Evolutionary conservation across 306 rosid species (phyloP).

Genomic region (Mimosa pudica): DNA sequence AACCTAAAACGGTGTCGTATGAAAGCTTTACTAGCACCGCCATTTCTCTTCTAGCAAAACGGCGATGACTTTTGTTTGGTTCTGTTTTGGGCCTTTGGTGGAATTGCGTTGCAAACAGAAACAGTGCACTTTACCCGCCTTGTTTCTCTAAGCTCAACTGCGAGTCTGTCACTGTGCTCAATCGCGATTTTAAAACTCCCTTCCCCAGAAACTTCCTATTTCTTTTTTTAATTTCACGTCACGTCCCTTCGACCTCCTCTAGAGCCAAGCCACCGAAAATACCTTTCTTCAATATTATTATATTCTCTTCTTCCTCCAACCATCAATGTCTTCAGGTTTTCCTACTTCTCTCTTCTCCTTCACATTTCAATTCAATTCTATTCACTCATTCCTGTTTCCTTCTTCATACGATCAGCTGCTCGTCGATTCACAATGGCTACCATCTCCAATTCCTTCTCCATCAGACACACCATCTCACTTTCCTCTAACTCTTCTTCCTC

Average conservation of each 20-base stretch:
- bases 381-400: constrained; percentile 28
- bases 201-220: background rate
- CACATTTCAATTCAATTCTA: constrained; percentile 28
- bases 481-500: constrained; percentile 50
- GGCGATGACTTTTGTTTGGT: background rate
- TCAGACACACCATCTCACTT: constrained; percentile 54
- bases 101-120: background rate
- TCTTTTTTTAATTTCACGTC: background rate
- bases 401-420: constrained; percentile 40
- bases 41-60: background rate
- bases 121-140: background rate
- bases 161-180: background rate
- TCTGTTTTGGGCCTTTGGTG: background rate
- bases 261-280: constrained; percentile 34
- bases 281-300: no score
- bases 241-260: constrained; percentile 50
- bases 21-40: background rate
- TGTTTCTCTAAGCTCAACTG: background rate
- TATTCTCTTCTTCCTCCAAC: background rate
- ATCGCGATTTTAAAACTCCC: constrained; percentile 7
- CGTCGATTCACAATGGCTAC: constrained; percentile 61
- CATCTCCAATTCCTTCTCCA: constrained; percentile 49
- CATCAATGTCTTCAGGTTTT: constrained; percentile 50
- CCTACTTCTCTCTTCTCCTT: constrained; percentile 15
- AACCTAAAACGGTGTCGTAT: background rate